phyloP scores from a whole-genome alignment of 2,329 filamentous ascomycete species.

The Neocatenulostroma microsporum region DNA sequence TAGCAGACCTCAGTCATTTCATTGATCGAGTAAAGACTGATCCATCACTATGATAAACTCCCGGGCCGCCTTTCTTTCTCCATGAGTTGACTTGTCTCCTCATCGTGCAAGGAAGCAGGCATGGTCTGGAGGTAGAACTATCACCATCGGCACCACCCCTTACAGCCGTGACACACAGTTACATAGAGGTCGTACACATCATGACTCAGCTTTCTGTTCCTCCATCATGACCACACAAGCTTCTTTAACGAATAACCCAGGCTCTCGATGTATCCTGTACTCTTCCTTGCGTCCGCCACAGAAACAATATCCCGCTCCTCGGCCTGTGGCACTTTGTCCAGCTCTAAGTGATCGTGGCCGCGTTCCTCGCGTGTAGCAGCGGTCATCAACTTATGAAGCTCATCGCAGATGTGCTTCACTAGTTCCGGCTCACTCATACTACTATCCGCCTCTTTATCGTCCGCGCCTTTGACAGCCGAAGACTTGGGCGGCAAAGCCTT shows the following conservation, averaged over 20 bases:
- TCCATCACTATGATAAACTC: too few species aligned
- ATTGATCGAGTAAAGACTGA: too few species aligned
- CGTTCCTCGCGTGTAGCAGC: constrained; percentile 37
- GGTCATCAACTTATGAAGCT: constrained; percentile 60
- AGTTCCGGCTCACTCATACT: constrained; percentile 44
- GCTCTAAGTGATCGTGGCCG: constrained; percentile 20
- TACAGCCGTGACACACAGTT: too few species aligned
- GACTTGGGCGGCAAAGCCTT: constrained; percentile 47
- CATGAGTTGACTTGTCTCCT: too few species aligned
- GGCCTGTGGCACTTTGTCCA: constrained; percentile 28
- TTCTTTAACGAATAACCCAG: constrained; percentile 87
- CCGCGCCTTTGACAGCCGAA: constrained; percentile 27
- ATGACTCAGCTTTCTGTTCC: too few species aligned
- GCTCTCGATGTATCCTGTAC: constrained; percentile 78
- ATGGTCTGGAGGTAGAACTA: too few species aligned
- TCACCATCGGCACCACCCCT: too few species aligned
- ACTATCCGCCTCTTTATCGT: constrained; percentile 21
- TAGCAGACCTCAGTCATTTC: too few species aligned
- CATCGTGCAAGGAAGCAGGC: too few species aligned
- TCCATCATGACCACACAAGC: constrained; percentile 74
- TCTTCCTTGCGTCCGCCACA: constrained; percentile 74
- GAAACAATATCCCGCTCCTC: constrained; percentile 68
- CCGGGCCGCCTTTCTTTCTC: too few species aligned
- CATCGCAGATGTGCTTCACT: constrained; percentile 60
- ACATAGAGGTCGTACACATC: too few species aligned